These are phyloP conservation scores for Acidomyces sp. DNA, from an alignment of 495 filamentous ascomycete genomes.

Conservation along the genomic window DNA sequence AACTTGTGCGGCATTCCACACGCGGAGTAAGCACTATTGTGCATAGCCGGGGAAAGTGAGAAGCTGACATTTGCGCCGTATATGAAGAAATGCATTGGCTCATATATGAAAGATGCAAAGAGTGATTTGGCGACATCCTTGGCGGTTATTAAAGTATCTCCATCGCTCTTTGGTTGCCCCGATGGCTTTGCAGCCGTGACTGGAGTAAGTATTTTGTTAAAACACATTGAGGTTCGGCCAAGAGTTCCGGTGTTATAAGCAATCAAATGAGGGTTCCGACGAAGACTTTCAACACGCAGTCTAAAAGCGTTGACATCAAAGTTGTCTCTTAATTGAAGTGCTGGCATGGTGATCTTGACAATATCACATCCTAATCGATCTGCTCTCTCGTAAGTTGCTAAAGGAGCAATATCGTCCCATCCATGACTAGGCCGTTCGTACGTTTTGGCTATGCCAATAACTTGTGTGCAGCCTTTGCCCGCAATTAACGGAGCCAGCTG, in stretches of 20 bases:
- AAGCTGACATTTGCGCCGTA: slow-evolving; percentile 61
- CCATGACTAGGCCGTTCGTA: slow-evolving; percentile 20
- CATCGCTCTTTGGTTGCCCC: background rate
- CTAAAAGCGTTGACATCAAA: slow-evolving; percentile 43
- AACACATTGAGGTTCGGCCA: slow-evolving; percentile 53
- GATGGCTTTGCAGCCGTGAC: slow-evolving; percentile 27
- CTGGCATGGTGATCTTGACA: slow-evolving; percentile 53
- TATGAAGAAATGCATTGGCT: slow-evolving; percentile 62
- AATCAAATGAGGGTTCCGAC: slow-evolving; percentile 42
- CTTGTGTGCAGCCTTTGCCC: slow-evolving; percentile 52
- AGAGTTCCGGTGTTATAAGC: slow-evolving; percentile 60
- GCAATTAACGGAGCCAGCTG: slow-evolving; percentile 41
- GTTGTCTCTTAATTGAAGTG: slow-evolving; percentile 45
- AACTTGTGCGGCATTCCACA: slow-evolving; percentile 64
- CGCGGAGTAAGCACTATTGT: slow-evolving; percentile 58
- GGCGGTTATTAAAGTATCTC: slow-evolving; percentile 28
- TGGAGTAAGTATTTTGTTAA: slow-evolving; percentile 53
- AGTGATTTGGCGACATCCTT: slow-evolving; percentile 45
- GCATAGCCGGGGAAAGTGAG: slow-evolving; percentile 68
- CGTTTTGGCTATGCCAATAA: slow-evolving; percentile 51
- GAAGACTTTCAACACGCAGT: slow-evolving; percentile 32
- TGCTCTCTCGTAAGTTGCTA: slow-evolving; percentile 33
- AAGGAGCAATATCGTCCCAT: slow-evolving; percentile 50
- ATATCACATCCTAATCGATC: slow-evolving; percentile 55
- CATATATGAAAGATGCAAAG: slow-evolving; percentile 43